These are phyloP conservation scores for Manihot esculenta DNA, from an alignment of 441 rosid genomes.

Conservation along the genomic window DNA sequence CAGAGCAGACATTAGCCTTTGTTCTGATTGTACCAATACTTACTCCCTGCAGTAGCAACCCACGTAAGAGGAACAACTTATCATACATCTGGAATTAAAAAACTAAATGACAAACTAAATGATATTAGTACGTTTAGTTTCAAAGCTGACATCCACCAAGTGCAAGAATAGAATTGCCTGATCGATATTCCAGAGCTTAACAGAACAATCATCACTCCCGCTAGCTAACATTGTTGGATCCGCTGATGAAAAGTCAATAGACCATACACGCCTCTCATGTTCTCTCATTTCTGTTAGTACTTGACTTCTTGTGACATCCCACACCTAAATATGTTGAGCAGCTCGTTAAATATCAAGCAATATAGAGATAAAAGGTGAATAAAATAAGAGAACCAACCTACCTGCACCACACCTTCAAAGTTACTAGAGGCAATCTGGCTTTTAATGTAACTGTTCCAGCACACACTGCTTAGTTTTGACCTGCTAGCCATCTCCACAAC, in stretches of 20 bases:
- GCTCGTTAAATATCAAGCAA: slow-evolving; percentile 10
- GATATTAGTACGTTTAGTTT: slow-evolving; percentile 58
- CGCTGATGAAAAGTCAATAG: slow-evolving; percentile 80
- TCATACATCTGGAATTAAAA: slow-evolving; percentile 40
- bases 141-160: slow-evolving; percentile 87
- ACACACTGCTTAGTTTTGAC: slow-evolving; percentile 80
- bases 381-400: slow-evolving; percentile 24
- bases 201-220: slow-evolving; percentile 90
- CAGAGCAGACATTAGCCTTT: slow-evolving; percentile 91
- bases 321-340: slow-evolving; percentile 47
- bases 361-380: slow-evolving; percentile 10
- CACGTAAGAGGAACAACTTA: slow-evolving; percentile 43
- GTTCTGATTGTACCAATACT: slow-evolving; percentile 87
- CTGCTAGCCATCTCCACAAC: slow-evolving; percentile 85
- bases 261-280: slow-evolving; percentile 94
- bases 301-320: slow-evolving; percentile 88
- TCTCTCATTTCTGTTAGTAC: slow-evolving; percentile 72
- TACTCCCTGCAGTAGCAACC: slow-evolving; percentile 67
- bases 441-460: slow-evolving; percentile 94
- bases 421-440: slow-evolving; percentile 95
- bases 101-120: slow-evolving; percentile 42
- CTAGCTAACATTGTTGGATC: slow-evolving; percentile 91
- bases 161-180: slow-evolving; percentile 90
- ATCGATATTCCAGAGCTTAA: slow-evolving; percentile 99
- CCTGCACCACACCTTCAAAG: slow-evolving; percentile 98